These are phyloP conservation scores for Trichoderma sp. DNA, from an alignment of 2,329 filamentous ascomycete species.

Conservation along the genomic window DNA sequence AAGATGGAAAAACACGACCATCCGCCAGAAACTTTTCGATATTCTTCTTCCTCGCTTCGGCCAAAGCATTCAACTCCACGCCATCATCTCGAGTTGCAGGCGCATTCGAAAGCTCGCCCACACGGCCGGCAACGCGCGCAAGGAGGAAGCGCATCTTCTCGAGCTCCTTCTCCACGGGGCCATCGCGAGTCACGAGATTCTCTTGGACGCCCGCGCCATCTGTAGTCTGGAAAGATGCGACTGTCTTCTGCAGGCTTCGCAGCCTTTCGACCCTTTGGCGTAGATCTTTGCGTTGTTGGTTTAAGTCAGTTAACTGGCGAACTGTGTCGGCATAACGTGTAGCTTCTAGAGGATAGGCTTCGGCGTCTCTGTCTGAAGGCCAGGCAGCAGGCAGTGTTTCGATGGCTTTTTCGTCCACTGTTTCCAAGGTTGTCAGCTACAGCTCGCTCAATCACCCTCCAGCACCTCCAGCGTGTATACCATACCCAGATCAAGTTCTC, in stretches of 20 bases:
- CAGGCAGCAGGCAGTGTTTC: conserved; percentile 53
- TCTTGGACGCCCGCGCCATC: conserved; percentile 57
- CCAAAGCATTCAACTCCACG: conserved; percentile 42
- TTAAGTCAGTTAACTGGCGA: conserved; percentile 54
- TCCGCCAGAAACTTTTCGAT: conserved; percentile 48
- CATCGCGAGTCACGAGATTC: conserved; percentile 68
- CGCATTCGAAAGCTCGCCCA: conserved; percentile 46
- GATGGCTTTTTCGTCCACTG: conserved; percentile 51
- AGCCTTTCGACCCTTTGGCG: conserved; percentile 51
- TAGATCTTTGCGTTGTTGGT: conserved; percentile 42
- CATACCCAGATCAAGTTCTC: conserved; percentile 51
- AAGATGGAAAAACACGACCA: conserved; percentile 31
- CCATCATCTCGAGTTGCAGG: conserved; percentile 29
- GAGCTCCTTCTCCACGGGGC: conserved; percentile 67
- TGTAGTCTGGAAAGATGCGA: conserved; percentile 48
- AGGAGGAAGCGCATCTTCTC: conserved; percentile 68
- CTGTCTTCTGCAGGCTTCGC: conserved; percentile 53
- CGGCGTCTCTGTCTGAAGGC: conserved; percentile 46
- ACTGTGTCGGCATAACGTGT: conserved; percentile 57
- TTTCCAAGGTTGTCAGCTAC: neutral
- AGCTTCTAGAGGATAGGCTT: conserved; percentile 51
- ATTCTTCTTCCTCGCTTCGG: conserved; percentile 47
- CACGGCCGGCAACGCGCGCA: conserved; percentile 59
- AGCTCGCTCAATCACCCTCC: neutral
- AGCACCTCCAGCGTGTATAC: neutral